Percentiles rank a stretch among this genome's conserved stretches.
These are phyloP conservation scores for Stellera chamaejasme DNA, from an alignment of 345 rosid species.

Conservation along the genomic window DNA sequence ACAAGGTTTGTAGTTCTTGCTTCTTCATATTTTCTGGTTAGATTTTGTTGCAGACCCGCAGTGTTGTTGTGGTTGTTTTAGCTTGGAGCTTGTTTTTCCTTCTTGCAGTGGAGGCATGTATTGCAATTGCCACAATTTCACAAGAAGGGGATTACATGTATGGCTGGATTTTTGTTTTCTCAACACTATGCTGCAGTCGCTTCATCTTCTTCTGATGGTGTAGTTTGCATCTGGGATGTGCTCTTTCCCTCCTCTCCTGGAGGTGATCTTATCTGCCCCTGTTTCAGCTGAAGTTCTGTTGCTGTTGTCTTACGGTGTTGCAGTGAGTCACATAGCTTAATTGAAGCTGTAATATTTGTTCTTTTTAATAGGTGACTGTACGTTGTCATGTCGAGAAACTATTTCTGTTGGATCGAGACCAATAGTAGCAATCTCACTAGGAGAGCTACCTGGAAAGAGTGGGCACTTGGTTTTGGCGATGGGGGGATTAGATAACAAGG, in stretches of 20 bases:
- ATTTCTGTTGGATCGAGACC: conserved; percentile 63
- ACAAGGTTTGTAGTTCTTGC: conserved; percentile 31
- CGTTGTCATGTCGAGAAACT: conserved; percentile 48
- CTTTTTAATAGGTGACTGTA: conserved; percentile 52
- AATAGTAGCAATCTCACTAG: conserved; percentile 73
- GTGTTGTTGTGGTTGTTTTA: not conserved
- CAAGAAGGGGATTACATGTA: conserved; percentile 85
- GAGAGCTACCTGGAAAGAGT: conserved; percentile 61
- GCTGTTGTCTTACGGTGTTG: not conserved
- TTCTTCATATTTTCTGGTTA: not conserved
- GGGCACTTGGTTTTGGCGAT: conserved; percentile 57
- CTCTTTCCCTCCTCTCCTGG: conserved; percentile 35
- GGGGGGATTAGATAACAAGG: conserved; percentile 88
- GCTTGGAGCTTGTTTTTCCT: not conserved
- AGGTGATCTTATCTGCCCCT: conserved; percentile 26
- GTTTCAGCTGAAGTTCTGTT: not conserved
- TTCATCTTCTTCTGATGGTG: conserved; percentile 81
- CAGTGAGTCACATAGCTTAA: not conserved
- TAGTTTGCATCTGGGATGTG: conserved; percentile 57
- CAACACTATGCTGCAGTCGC: conserved; percentile 55
- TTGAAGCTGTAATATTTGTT: not conserved
- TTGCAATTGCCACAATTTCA: conserved; percentile 64
- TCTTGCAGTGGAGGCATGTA: conserved; percentile 65
- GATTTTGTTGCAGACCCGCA: not conserved
- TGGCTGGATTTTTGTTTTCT: conserved; percentile 61